Base-by-base conservation (phyloP, 805 yeast genomes). In the Zygosaccharomyces gambellarensis region DNA sequence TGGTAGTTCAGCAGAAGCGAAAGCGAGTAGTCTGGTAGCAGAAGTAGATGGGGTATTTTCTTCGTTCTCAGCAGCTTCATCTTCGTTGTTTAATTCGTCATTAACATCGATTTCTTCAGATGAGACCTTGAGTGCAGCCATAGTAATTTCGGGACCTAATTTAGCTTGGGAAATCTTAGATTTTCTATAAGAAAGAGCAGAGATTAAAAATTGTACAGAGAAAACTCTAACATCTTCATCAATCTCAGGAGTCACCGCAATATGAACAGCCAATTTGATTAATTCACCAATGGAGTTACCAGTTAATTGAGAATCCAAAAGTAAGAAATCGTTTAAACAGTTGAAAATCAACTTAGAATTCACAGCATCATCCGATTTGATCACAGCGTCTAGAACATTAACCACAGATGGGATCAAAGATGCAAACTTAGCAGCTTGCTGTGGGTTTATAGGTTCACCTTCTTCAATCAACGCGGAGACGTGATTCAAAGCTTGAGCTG, bases 11-110 rank as follows among this genome's bases (percentile, higher is more conserved):
- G 83, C 74, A 14, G 98, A 80, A 57, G 92, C 81, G 62, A 80
- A 79, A 46, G 88, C 86, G 47, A 94, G 68, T 51, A 92, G 73
- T 71, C 96, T 81, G 60, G 90, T 76, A 12, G 95, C 96, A 56
- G 89, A 77, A 45, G 85, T 69, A 39, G 82, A 70, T 49, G 96
- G 95, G 48, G 83, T 78, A 62, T 82, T 85, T 70, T 92, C 98
- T 71, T 90, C 97, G 64, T 88, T 90, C 69, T 90, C 97, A 58
- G 87, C 92, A 60, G 90, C 95, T 64, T 87, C 96, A 55, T 85
- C 90, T 61, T 86, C 92, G 52, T 80, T 83, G 55, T 81, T 81
- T 56, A 86, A 76, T 65, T 85, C 92, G 31, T 79, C 83, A 47
- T 81, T 87, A 40, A 81, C 85, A 57, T 86, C 94, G 48, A 84